Conservation (phyloP, 2,329 filamentous ascomycete genomes). For the Alternaria brassicae region DNA sequence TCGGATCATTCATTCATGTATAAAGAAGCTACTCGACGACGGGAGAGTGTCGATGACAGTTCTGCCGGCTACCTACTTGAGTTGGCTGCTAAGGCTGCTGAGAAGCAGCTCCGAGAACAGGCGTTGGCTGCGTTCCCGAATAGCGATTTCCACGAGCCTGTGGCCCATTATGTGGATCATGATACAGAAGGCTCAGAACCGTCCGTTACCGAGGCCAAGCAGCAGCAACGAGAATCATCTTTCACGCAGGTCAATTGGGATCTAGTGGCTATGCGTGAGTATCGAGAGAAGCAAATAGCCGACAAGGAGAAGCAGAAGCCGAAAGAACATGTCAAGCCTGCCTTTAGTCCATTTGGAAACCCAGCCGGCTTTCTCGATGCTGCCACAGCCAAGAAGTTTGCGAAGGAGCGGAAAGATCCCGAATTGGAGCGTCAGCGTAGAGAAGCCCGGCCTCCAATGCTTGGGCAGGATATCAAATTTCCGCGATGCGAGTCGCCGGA, state of each 20-base stretch:
- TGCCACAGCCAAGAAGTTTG: conserved; percentile 35
- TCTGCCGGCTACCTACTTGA: conserved; percentile 80
- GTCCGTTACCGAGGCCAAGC: conserved; percentile 18
- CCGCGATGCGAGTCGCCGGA: conserved; percentile 84
- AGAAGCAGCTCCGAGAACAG: conserved; percentile 79
- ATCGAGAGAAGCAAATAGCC: conserved; percentile 68
- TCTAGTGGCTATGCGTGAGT: conserved; percentile 79
- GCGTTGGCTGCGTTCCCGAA: conserved; percentile 80
- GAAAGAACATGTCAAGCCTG: conserved; percentile 26
- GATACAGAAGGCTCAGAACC: conserved; percentile 55
- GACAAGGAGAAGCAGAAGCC: conserved; percentile 32
- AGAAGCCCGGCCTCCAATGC: conserved; percentile 78
- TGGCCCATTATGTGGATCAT: conserved; percentile 74
- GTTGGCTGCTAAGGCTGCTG: conserved; percentile 78
- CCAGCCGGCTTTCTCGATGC: conserved; percentile 40
- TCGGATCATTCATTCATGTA: conserved; percentile 59
- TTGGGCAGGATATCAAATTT: conserved; percentile 81
- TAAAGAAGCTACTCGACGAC: conserved; percentile 62
- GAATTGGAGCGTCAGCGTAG: conserved; percentile 64
- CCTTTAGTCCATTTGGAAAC: conserved; percentile 50
- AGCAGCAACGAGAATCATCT: conserved; percentile 65
- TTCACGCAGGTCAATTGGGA: conserved; percentile 74
- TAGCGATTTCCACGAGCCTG: conserved; percentile 70
- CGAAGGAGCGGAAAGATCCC: conserved; percentile 44
- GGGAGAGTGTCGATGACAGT: conserved; percentile 75